Evolutionary conservation across 140 eudicot species (phyloP), one percentile per base, ranked within the genome.

Genomic region (Cichorium intybus): DNA sequence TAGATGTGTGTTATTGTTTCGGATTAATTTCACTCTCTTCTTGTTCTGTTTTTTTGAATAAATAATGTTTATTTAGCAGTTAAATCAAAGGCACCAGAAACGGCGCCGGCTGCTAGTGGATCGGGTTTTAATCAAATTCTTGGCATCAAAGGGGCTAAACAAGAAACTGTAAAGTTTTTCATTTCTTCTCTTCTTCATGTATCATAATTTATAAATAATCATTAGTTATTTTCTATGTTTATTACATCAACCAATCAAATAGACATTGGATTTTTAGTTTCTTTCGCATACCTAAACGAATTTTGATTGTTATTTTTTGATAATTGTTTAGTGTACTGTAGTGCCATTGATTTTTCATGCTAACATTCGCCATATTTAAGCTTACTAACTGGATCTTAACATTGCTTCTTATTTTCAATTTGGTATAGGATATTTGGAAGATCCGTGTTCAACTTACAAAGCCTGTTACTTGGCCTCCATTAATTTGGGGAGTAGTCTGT

Each of bases 381-480:
- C 26, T 41, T 53, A 2, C 9, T 52, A 21, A 21, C 29, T 35
- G 57, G 43, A 28, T 58, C 29, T 75, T 27, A 60, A 67, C 5
- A 23, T 10, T n/a, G 20, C 8, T 50, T 28, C 31, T 68, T 59
- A 18, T 29, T 66, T 66, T 70, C 14, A 20, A 5, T 46, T 20
- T 43, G 62, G n/a, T 57, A 53, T 82, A 93, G 99, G 71, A 93
- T 79, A 93, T 71, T 17, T 88, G 99, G 99, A 93, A 93, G 80
- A 88, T 93, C 31, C 96, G 95, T 23, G 82, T 93, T 76, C 99
- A 93, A 76, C 97, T 93, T 52, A 88, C 87, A 18, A 93, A 93
- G 79, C 97, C 97, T 7, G 97, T 93, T 39, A 88, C 99, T 23
- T 88, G 99, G 97, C 99, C 99, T 75, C 99, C 97, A 16, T 73